A percentile compares a stretch with the other conserved stretches of the same genome.
Evolutionary conservation across 352 stramenopile genomes (phyloP).

Genomic region (Pythium monospermum): DNA sequence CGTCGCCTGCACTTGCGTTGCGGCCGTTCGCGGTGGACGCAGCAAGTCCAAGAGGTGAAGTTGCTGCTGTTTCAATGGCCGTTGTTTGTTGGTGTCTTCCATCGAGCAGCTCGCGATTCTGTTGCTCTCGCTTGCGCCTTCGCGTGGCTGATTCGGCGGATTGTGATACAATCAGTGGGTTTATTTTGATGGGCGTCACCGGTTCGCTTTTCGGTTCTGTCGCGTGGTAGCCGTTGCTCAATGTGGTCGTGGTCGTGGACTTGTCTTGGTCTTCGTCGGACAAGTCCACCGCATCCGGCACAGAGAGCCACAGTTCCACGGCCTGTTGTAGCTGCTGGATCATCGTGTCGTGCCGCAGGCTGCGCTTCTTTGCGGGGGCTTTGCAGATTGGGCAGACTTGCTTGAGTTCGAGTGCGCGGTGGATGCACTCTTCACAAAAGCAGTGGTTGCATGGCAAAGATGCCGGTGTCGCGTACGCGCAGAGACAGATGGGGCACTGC

Average conservation of each 20-base stretch:
- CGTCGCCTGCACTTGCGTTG: not conserved
- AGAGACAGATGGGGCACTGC: constrained; percentile 83
- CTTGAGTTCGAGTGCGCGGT: constrained; percentile 77
- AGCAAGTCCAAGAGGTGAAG: no score
- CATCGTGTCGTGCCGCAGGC: constrained; percentile 69
- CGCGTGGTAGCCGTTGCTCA: not conserved
- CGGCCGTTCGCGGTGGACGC: no score
- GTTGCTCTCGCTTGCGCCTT: constrained; percentile 7
- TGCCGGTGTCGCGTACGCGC: constrained; percentile 54
- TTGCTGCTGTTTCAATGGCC: not conserved
- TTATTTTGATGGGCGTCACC: constrained; percentile 20
- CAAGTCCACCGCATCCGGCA: constrained; percentile 4
- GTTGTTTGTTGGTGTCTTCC: not conserved
- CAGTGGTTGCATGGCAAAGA: constrained; percentile 85
- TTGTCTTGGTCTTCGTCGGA: not conserved
- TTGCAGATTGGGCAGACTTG: constrained; percentile 82
- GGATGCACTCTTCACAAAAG: constrained; percentile 86
- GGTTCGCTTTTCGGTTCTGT: not conserved
- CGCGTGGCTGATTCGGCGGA: constrained; percentile 1
- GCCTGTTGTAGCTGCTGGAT: constrained; percentile 65
- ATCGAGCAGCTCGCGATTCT: no score
- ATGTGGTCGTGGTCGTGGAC: no score
- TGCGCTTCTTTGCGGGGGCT: constrained; percentile 69
- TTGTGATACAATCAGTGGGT: constrained; percentile 9
- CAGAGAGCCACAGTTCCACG: constrained; percentile 37